Evolutionary conservation across 495 filamentous ascomycete genomes (phyloP).

Genomic region (Barbatosphaeria neglecta): DNA sequence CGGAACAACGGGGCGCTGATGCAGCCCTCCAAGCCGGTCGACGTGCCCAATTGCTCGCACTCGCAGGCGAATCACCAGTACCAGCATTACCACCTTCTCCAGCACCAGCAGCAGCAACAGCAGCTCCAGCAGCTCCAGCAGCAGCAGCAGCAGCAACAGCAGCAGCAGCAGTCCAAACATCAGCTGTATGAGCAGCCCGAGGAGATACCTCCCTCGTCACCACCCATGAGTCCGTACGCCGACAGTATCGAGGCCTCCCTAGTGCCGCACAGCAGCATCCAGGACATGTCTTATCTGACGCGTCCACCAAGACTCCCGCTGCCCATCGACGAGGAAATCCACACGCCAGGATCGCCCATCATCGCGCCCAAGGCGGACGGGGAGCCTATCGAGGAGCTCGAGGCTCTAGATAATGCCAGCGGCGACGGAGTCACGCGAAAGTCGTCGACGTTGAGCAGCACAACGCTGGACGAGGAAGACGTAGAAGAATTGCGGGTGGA

Average conservation of each 20-base stretch:
- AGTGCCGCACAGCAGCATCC: slow-evolving; percentile 30
- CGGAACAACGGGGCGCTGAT: slow-evolving; percentile 18
- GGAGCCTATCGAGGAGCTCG: slow-evolving; percentile 34
- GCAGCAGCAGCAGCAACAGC: slow-evolving; percentile 3
- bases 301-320: slow-evolving; percentile 80
- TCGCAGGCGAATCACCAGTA: slow-evolving; percentile 13
- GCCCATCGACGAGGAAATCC: slow-evolving; percentile 79
- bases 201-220: slow-evolving; percentile 8
- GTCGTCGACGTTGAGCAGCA: slow-evolving; percentile 52
- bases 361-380: slow-evolving; percentile 52
- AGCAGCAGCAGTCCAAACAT: not conserved
- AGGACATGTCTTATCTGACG: slow-evolving; percentile 49
- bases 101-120: not conserved
- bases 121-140: slow-evolving; percentile 8
- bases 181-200: too few relatives aligned
- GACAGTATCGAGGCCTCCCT: slow-evolving; percentile 22
- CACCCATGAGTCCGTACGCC: slow-evolving; percentile 21
- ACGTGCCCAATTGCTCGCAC: slow-evolving; percentile 26
- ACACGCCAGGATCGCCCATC: slow-evolving; percentile 79
- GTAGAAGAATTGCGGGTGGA: slow-evolving; percentile 63
- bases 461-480: slow-evolving; percentile 71
- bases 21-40: slow-evolving; percentile 37
- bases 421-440: slow-evolving; percentile 38
- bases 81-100: slow-evolving; percentile 6
- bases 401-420: slow-evolving; percentile 24